Conservation (phyloP, 352 stramenopile genomes). For the Pythium utonaiense region DNA sequence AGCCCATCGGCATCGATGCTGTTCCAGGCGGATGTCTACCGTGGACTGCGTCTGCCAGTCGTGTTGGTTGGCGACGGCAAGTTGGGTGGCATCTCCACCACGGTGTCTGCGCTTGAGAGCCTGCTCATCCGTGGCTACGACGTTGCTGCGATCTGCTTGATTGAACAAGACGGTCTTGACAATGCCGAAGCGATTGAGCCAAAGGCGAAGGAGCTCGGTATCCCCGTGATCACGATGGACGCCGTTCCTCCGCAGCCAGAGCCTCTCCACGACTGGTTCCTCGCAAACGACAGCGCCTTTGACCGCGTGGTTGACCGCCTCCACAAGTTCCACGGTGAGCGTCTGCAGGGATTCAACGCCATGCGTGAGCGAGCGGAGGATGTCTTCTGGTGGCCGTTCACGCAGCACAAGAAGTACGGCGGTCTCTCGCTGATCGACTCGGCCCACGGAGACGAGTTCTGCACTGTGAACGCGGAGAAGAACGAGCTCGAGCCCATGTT, state of each 20-base stretch:
- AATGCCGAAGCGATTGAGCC: conserved; percentile 64
- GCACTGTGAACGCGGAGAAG: conserved; percentile 40
- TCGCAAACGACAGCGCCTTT: conserved; percentile 44
- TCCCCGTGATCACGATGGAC: conserved; percentile 72
- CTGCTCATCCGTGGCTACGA: conserved; percentile 91
- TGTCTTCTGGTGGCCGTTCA: conserved; percentile 93
- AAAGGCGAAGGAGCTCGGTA: conserved; percentile 59
- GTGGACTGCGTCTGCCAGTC: conserved; percentile 82
- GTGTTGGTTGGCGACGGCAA: conserved; percentile 96
- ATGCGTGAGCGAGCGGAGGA: conserved; percentile 60
- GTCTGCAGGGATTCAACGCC: conserved; percentile 47
- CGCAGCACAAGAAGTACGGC: conserved; percentile 86
- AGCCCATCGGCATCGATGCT: conserved; percentile 82
- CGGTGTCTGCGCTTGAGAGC: conserved; percentile 91
- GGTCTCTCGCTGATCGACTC: conserved; percentile 87
- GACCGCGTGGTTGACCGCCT: conserved; percentile 45
- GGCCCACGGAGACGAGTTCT: conserved; percentile 87
- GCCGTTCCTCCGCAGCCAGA: conserved; percentile 70
- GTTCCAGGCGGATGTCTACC: conserved; percentile 94
- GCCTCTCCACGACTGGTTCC: conserved; percentile 72
- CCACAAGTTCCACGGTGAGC: conserved; percentile 48
- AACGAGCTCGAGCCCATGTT: conserved; percentile 71
- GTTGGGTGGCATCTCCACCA: conserved; percentile 95
- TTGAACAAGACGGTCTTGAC: conserved; percentile 70
- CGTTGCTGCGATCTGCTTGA: conserved; percentile 79